phyloP scores from a whole-genome alignment of 148 eudicot genomes.

The Persicaria tinctoria region DNA sequence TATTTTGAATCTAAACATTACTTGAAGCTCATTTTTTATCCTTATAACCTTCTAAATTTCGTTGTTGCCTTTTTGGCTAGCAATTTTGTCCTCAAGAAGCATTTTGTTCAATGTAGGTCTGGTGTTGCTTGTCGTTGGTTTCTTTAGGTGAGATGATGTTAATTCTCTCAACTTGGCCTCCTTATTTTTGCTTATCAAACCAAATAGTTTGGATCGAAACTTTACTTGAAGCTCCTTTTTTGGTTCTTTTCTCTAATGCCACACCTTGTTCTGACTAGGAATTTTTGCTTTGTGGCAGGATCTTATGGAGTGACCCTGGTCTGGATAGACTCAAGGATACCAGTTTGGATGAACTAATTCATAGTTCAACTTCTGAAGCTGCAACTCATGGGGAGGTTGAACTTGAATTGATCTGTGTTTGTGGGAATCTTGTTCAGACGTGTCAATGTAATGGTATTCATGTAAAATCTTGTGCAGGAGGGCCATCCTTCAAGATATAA shows the following conservation, averaged over 20 bases:
- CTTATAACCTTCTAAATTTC: slow-evolving; percentile 6
- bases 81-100: slow-evolving; percentile 30
- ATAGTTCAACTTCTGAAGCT: slow-evolving; percentile 21
- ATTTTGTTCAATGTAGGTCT: slow-evolving; percentile 42
- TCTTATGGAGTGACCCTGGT: slow-evolving; percentile 62
- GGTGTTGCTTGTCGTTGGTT: slow-evolving; percentile 37
- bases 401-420: slow-evolving; percentile 9
- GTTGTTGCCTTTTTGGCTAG: slow-evolving; percentile 23
- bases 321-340: slow-evolving; percentile 29
- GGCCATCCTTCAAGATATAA: slow-evolving; percentile 15
- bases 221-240: too few relatives aligned
- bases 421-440: slow-evolving; percentile 5
- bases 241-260: not conserved
- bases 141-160: slow-evolving; percentile 39
- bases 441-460: slow-evolving; percentile 19
- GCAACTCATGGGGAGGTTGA: slow-evolving; percentile 34
- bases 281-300: slow-evolving; percentile 27
- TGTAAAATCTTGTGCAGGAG: slow-evolving; percentile 16
- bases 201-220: not conserved
- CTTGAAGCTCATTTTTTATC: not conserved
- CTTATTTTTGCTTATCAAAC: not conserved
- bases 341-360: slow-evolving; percentile 13
- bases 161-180: not conserved
- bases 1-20: not conserved
- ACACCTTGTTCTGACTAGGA: not conserved